phyloP scores from a whole-genome alignment of 148 eudicot species.

The Spergularia bocconei region DNA sequence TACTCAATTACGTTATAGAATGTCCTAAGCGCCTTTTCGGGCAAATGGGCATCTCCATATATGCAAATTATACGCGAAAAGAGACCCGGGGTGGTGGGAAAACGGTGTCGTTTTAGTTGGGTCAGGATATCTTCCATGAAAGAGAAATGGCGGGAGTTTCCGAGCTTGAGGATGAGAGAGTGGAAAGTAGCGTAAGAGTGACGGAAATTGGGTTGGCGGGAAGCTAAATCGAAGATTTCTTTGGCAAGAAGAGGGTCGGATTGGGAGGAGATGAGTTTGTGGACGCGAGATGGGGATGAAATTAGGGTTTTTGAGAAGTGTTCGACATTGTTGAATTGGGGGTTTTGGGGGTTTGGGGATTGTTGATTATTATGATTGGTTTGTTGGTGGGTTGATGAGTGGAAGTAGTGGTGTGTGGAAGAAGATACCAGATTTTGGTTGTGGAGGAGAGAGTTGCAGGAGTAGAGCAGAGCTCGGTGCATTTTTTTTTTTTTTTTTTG shows the following conservation, averaged over 20 bases:
- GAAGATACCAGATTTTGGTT: background rate
- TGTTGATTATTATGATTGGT: background rate
- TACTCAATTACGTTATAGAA: slow-evolving; percentile 61
- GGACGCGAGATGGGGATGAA: slow-evolving; percentile 58
- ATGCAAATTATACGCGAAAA: slow-evolving; percentile 58
- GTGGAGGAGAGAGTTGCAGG: slow-evolving; percentile 9
- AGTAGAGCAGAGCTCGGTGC: slow-evolving; percentile 5
- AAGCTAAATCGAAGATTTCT: slow-evolving; percentile 82
- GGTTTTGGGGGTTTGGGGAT: slow-evolving; percentile 12
- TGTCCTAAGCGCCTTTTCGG: slow-evolving; percentile 60
- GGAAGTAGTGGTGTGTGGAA: slow-evolving; percentile 3
- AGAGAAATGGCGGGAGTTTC: slow-evolving; percentile 59
- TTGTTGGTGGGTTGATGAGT: slow-evolving; percentile 22
- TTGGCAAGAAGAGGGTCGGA: slow-evolving; percentile 79
- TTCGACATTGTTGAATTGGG: slow-evolving; percentile 19
- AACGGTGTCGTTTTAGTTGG: slow-evolving; percentile 34
- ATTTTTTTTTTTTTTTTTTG: background rate
- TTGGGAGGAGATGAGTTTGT: slow-evolving; percentile 66
- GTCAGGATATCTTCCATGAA: slow-evolving; percentile 51
- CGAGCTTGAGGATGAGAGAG: slow-evolving; percentile 67
- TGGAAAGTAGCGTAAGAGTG: slow-evolving; percentile 60
- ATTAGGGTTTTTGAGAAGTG: slow-evolving; percentile 30
- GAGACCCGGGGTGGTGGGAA: slow-evolving; percentile 53
- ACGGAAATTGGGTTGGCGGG: slow-evolving; percentile 59
- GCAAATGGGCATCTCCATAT: slow-evolving; percentile 72